These are phyloP conservation scores for Tetrapyrgos nigripes DNA, from an alignment of 1,284 basidiomycete species.

Conservation along the genomic window DNA sequence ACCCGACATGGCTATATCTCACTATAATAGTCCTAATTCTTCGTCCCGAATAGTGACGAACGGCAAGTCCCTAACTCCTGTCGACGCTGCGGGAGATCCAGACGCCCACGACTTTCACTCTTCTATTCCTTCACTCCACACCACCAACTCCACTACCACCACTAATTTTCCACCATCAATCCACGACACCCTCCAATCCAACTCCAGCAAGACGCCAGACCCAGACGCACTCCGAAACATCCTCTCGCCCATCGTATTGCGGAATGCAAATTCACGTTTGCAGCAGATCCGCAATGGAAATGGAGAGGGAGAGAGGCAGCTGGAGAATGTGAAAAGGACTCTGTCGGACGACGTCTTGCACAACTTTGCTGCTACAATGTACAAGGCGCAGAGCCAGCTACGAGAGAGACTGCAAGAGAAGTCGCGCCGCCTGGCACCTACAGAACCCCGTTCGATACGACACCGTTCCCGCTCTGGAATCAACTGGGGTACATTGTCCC, in stretches of 20 bases:
- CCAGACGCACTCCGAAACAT: slow-evolving; percentile 1
- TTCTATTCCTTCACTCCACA: neutral
- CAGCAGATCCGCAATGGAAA: neutral
- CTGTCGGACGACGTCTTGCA: slow-evolving; percentile 27
- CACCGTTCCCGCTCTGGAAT: neutral
- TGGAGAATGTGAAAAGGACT: slow-evolving; percentile 17
- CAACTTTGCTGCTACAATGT: slow-evolving; percentile 23
- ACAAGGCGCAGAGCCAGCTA: slow-evolving; percentile 18
- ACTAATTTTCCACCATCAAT: neutral
- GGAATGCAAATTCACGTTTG: slow-evolving; percentile 9
- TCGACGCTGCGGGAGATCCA: neutral
- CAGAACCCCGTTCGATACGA: neutral
- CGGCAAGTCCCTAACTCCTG: neutral
- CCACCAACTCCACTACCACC: too few relatives aligned
- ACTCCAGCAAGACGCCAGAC: neutral
- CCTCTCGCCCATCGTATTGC: slow-evolving; percentile 9
- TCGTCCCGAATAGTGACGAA: neutral
- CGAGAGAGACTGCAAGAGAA: neutral
- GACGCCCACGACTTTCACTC: neutral
- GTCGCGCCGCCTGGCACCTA: neutral
- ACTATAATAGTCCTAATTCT: neutral
- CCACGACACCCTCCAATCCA: neutral
- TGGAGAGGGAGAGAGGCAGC: slow-evolving; percentile 2
- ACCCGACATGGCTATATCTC: neutral
- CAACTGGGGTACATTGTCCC: too few relatives aligned